Conservation (phyloP, 1,284 basidiomycete genomes). For the Naganishia sp. region DNA sequence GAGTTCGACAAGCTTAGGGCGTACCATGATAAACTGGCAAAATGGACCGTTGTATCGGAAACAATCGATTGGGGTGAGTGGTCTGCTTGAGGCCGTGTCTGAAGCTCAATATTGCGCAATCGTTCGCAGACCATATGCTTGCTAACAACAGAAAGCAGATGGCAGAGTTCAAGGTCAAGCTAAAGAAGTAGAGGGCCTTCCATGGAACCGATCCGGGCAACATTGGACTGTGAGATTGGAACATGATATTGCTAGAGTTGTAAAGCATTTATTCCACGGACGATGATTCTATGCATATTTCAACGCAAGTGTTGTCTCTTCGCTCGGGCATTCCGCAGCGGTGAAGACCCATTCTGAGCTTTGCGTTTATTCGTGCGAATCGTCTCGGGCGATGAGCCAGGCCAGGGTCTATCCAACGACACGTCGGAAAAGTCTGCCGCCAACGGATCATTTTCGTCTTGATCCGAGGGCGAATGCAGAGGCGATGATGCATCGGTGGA, state of each 20-base stretch:
- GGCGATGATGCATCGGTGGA: background rate
- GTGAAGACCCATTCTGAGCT: background rate
- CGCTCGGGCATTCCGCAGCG: background rate
- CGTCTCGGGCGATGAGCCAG: background rate
- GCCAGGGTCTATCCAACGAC: constrained; percentile 1
- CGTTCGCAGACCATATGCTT: background rate
- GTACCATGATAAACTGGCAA: constrained; percentile 30
- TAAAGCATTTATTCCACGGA: background rate
- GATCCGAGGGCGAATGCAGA: background rate
- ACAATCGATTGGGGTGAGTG: constrained; percentile 27
- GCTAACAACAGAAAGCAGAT: constrained; percentile 15
- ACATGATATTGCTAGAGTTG: background rate
- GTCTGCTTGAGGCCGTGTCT: background rate
- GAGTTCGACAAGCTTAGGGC: constrained; percentile 26
- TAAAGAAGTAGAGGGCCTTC: constrained; percentile 5
- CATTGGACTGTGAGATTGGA: background rate
- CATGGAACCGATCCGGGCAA: too few relatives aligned
- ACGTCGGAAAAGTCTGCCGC: constrained; percentile 12
- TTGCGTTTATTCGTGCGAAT: constrained; percentile 4
- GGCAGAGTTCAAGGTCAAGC: constrained; percentile 10
- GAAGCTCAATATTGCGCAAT: background rate
- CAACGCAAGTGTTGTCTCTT: constrained; percentile 6
- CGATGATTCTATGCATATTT: background rate
- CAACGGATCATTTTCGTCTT: constrained; percentile 18
- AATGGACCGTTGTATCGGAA: constrained; percentile 24